Evolutionary conservation across 441 rosid species (phyloP).

Genomic region (Croton laevigatus): DNA sequence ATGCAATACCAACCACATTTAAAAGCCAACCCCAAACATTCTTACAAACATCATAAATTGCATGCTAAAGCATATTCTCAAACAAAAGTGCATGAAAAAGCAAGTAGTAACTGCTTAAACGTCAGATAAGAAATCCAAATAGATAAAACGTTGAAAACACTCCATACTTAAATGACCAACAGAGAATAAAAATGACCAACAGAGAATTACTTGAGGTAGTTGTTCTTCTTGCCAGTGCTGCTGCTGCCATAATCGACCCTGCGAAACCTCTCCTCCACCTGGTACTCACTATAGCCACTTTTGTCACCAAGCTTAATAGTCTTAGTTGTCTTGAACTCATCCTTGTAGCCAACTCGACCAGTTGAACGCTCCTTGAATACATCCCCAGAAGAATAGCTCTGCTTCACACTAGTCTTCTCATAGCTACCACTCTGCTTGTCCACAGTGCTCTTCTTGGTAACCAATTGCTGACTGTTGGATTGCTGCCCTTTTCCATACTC

Average conservation of each 20-base stretch:
- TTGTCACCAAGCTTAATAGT: slow-evolving; percentile 9
- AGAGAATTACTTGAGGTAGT: not conserved
- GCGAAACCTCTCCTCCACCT: slow-evolving; percentile 2
- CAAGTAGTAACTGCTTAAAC: too few species aligned
- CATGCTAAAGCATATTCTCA: too few species aligned
- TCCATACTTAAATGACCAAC: too few species aligned
- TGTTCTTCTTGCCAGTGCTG: not conserved
- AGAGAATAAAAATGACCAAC: too few species aligned
- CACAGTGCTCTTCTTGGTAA: not conserved
- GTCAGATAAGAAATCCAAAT: too few species aligned
- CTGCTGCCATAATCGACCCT: not conserved
- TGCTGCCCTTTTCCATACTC: slow-evolving; percentile 21
- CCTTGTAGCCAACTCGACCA: slow-evolving; percentile 11
- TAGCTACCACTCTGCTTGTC: slow-evolving; percentile 8
- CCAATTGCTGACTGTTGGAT: not conserved
- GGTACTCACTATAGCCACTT: slow-evolving; percentile 16
- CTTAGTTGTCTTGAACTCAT: slow-evolving; percentile 4
- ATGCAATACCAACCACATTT: too few species aligned
- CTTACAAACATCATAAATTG: too few species aligned
- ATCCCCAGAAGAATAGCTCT: slow-evolving; percentile 5
- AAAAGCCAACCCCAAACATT: too few species aligned
- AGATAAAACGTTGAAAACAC: not conserved
- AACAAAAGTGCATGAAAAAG: too few species aligned
- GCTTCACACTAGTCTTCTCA: not conserved
- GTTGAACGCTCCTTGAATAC: slow-evolving; percentile 11